Evolutionary conservation across 208 protist species (phyloP).

Genomic region (Leishmania guyanensis): DNA sequence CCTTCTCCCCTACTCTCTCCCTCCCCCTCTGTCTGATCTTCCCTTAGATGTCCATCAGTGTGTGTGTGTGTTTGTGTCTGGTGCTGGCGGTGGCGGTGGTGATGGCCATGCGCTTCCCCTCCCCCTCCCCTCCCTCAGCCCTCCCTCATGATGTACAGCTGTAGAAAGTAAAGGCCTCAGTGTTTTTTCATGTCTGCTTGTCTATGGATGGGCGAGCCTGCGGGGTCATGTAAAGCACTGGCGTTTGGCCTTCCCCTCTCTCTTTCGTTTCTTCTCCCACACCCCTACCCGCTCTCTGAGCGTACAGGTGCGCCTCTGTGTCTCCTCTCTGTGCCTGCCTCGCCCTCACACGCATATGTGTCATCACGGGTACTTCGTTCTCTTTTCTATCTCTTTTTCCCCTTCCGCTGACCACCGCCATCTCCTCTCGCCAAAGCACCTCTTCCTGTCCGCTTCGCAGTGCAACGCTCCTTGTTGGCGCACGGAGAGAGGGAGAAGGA

Average conservation of each 20-base stretch:
- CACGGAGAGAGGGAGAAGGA: not conserved
- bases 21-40: not conserved
- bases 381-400: not conserved
- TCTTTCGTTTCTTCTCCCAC: not conserved
- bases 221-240: not conserved
- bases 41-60: not conserved
- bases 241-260: not conserved
- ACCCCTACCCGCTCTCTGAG: not conserved
- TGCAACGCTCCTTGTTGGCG: not conserved
- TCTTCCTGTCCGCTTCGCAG: not conserved
- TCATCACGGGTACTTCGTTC: not conserved
- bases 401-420: not conserved
- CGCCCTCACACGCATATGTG: not conserved
- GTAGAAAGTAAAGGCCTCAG: not conserved
- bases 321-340: too few relatives aligned
- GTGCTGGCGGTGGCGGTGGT: not conserved
- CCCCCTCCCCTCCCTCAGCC: not conserved
- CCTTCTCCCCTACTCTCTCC: not conserved
- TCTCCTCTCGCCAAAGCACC: not conserved
- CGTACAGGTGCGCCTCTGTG: not conserved
- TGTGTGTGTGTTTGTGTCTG: not conserved
- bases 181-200: not conserved
- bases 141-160: not conserved
- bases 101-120: not conserved
- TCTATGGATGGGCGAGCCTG: not conserved